These are phyloP conservation scores for Gossypium thurberi DNA, from an alignment of 345 rosid species.

Conservation along the genomic window DNA sequence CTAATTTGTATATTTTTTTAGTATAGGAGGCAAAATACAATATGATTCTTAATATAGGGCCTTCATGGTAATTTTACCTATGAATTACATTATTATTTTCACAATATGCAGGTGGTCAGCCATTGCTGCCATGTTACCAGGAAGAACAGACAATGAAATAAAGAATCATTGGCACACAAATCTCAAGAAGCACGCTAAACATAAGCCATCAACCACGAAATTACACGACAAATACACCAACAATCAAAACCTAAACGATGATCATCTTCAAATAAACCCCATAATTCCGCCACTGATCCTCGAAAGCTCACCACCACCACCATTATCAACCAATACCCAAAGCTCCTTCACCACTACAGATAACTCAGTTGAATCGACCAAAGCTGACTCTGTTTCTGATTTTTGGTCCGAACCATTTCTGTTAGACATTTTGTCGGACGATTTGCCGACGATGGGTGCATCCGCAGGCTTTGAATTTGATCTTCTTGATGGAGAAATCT, in stretches of 20 bases:
- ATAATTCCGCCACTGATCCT: conserved; percentile 2
- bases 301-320: conserved; percentile 21
- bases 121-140: conserved; percentile 51
- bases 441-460: conserved; percentile 8
- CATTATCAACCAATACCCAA: conserved; percentile 7
- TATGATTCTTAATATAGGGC: no score
- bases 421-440: conserved; percentile 7
- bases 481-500: conserved; percentile 20
- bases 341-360: conserved; percentile 12
- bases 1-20: no score
- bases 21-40: no score
- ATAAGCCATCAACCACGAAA: background rate
- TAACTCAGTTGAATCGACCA: background rate
- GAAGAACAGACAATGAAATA: conserved; percentile 52
- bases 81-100: background rate
- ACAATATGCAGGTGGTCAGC: conserved; percentile 44
- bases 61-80: no score
- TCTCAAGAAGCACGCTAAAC: conserved; percentile 34
- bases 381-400: background rate
- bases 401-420: conserved; percentile 47
- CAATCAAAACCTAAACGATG: background rate
- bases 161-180: conserved; percentile 62
- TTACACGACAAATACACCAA: background rate
- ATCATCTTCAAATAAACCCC: background rate
- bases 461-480: background rate